Percentiles rank a stretch among this genome's conserved stretches.
phyloP scores from a whole-genome alignment of 2,329 filamentous ascomycete genomes.

The Pseudocercospora macadamiae region DNA sequence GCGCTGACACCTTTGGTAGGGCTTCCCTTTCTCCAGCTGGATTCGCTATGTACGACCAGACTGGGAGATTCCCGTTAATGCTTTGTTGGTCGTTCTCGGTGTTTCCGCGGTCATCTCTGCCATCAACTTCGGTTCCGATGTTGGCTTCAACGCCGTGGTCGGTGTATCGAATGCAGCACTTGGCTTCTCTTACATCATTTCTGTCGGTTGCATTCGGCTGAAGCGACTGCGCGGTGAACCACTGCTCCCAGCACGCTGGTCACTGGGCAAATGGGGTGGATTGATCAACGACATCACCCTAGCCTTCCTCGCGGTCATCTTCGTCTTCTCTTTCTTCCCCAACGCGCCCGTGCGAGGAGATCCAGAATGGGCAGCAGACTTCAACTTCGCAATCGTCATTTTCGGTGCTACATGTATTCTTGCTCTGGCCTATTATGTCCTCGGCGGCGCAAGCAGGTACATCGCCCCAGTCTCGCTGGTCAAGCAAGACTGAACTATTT shows the following conservation, averaged over 20 bases:
- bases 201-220: slow-evolving; percentile 37
- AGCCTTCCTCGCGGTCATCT: slow-evolving; percentile 35
- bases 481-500: slow-evolving; percentile 30
- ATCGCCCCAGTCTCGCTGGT: slow-evolving; percentile 37
- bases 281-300: slow-evolving; percentile 39
- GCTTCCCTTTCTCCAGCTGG: slow-evolving; percentile 40
- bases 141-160: slow-evolving; percentile 46
- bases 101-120: slow-evolving; percentile 41
- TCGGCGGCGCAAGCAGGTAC: slow-evolving; percentile 33
- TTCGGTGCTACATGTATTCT: slow-evolving; percentile 27
- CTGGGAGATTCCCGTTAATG: slow-evolving; percentile 39
- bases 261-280: slow-evolving; percentile 39
- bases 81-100: slow-evolving; percentile 34
- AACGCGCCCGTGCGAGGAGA: slow-evolving; percentile 25
- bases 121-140: slow-evolving; percentile 48
- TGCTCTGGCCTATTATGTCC: slow-evolving; percentile 31
- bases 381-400: slow-evolving; percentile 41
- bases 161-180: slow-evolving; percentile 43
- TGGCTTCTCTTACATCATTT: slow-evolving; percentile 39
- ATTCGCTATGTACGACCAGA: slow-evolving; percentile 35
- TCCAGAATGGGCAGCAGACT: slow-evolving; percentile 29
- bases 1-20: slow-evolving; percentile 23
- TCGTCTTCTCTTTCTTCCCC: slow-evolving; percentile 42
- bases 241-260: slow-evolving; percentile 37
- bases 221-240: slow-evolving; percentile 36